Evolutionary conservation across 805 yeast species (phyloP).

Genomic region (Spathaspora passalidarum): DNA sequence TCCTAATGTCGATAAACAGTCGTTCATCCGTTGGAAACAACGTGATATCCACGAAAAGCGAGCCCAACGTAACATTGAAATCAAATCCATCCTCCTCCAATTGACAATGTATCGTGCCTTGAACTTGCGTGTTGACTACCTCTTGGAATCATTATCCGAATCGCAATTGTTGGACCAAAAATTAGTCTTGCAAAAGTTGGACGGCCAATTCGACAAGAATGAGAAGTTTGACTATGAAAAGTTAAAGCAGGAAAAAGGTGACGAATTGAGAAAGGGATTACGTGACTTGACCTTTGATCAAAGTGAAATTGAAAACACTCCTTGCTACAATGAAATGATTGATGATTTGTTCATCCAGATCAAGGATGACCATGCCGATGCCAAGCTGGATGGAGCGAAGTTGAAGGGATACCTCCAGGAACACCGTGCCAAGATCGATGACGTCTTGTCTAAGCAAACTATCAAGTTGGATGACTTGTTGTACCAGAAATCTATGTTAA

Average conservation of each 20-base stretch:
- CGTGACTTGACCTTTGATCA: constrained; percentile 33
- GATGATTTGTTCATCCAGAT: constrained; percentile 84
- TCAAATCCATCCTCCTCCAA: constrained; percentile 72
- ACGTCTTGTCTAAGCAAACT: constrained; percentile 59
- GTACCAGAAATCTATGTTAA: constrained; percentile 69
- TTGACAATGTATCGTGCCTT: constrained; percentile 75
- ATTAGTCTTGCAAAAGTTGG: constrained; percentile 39
- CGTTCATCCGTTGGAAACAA: constrained; percentile 95
- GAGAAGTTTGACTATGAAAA: constrained; percentile 53
- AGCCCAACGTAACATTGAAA: constrained; percentile 72
- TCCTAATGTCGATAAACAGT: constrained; percentile 92
- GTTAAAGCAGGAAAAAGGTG: constrained; percentile 36
- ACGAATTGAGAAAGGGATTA: constrained; percentile 43
- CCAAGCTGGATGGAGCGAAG: constrained; percentile 33
- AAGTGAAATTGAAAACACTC: constrained; percentile 41
- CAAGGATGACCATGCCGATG: constrained; percentile 55
- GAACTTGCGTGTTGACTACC: constrained; percentile 66
- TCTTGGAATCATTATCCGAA: constrained; percentile 45
- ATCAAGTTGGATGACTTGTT: constrained; percentile 64
- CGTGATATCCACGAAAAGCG: constrained; percentile 95
- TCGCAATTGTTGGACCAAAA: constrained; percentile 25
- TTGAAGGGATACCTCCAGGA: constrained; percentile 41
- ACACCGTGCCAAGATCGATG: constrained; percentile 70
- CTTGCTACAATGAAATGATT: constrained; percentile 88
- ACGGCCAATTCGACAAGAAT: constrained; percentile 50